Conservation (phyloP, 306 rosid genomes). For the Castanea crenata region DNA sequence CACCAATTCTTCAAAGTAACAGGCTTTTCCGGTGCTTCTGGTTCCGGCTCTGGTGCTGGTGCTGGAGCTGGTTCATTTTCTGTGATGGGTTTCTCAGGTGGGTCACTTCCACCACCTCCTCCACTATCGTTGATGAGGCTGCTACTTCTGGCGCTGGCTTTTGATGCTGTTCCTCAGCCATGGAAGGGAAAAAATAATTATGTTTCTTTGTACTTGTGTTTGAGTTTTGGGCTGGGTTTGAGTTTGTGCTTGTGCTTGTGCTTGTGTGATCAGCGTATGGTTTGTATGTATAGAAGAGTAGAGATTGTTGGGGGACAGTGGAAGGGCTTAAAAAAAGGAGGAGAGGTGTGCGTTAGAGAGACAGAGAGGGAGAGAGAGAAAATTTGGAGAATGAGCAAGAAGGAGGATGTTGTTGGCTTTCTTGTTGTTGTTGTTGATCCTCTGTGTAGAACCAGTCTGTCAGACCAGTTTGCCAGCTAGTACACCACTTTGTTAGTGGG, state of each 20-base stretch:
- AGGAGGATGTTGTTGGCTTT: not conserved
- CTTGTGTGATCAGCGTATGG: not conserved
- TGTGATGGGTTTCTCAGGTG: slow-evolving; percentile 18
- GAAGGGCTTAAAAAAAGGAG: slow-evolving; percentile 2
- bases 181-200: not conserved
- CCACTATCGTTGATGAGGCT: slow-evolving; percentile 18
- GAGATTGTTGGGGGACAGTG: not conserved
- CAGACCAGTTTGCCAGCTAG: slow-evolving; percentile 51
- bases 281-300: not conserved
- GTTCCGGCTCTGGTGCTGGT: slow-evolving; percentile 16
- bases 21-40: slow-evolving; percentile 22
- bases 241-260: too few relatives aligned
- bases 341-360: too few relatives aligned
- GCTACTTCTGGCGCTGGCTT: slow-evolving; percentile 48
- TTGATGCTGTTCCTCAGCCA: slow-evolving; percentile 70
- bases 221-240: not conserved
- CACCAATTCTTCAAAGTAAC: slow-evolving; percentile 6
- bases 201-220: too few relatives aligned
- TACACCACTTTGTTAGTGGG: slow-evolving; percentile 24
- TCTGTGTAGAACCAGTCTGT: slow-evolving; percentile 52
- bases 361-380: not conserved
- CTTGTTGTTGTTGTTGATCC: not conserved
- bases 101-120: slow-evolving; percentile 22
- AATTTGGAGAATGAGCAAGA: not conserved
- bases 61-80: slow-evolving; percentile 4